Evolutionary conservation across 768 basidiomycete genomes (phyloP), one percentile per base, ranked within the genome.

Genomic region (Russula dissimulans): DNA sequence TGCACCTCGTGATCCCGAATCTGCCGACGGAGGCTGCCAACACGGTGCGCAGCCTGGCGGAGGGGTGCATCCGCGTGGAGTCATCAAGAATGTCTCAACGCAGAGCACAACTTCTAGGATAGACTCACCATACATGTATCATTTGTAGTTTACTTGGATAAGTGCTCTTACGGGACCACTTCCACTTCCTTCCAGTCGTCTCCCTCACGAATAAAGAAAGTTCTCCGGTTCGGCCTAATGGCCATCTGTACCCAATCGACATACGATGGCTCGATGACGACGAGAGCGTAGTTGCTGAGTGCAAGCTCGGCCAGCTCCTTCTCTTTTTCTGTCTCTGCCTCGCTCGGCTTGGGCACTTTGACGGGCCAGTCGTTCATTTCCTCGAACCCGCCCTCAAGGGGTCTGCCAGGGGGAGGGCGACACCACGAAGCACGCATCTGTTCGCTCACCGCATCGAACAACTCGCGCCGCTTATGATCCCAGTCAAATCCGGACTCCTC

Each of bases 401-500:
- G 72, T 4, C 74, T 77, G 0, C 90, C 92, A 0, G 89, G 87
- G 0, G 75, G 68, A 3, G 89, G 88, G 3, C 84, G 76, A 62
- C 80, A 83, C 84, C 88, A 94, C 44, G 75, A 76, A 26, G 90
- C 90, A 63, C 80, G 82, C 82, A 91, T 81, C 49, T 76, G 71
- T 3, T 75, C 77, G 46, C 78, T 79, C 77, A 92, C 78, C 49
- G 61, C 70, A 59, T 79, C 77, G 69, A 89, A 94, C 36, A 79
- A 69, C 49, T 78, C 77, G n/a, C 72, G 56, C 17, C 91, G 78
- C 71, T 84, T 79, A 18, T 69, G 71, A 66, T 88, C 87, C 90
- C 87, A 90, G 65, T 86, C 79, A 65, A 80, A 80, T 22, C 64
- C 66, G 3, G 57, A 44, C 2, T 50, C 56, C 36, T 66, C 65